Conservation (phyloP, 805 yeast genomes). For the Candida jianshihensis region DNA sequence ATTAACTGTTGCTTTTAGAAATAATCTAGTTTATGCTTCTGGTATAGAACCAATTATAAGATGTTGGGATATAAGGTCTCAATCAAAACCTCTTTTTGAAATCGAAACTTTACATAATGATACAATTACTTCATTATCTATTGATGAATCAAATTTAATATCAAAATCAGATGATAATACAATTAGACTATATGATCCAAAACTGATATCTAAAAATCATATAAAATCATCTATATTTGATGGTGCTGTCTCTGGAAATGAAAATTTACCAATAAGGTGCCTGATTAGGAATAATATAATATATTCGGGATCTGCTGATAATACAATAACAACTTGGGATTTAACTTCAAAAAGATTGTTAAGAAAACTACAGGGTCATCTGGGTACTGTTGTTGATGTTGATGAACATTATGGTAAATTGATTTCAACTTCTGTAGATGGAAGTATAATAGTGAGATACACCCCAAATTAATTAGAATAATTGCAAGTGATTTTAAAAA, state of each 20-base stretch:
- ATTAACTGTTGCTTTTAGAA: conserved; percentile 41
- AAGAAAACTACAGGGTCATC: conserved; percentile 51
- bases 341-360: conserved; percentile 39
- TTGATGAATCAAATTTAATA: conserved; percentile 37
- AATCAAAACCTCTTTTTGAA: conserved; percentile 37
- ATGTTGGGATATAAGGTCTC: conserved; percentile 50
- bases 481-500: too few relatives aligned
- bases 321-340: conserved; percentile 55
- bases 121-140: conserved; percentile 49
- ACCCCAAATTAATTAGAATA: background rate
- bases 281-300: conserved; percentile 34
- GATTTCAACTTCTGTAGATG: conserved; percentile 49
- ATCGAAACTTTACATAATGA: conserved; percentile 39
- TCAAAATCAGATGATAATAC: conserved; percentile 53
- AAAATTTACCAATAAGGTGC: conserved; percentile 44
- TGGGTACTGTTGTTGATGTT: conserved; percentile 54
- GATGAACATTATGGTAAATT: conserved; percentile 40
- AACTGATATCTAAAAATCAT: conserved; percentile 27
- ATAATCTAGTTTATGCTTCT: conserved; percentile 41
- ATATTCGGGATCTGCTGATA: conserved; percentile 59
- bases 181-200: conserved; percentile 50
- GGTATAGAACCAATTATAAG: conserved; percentile 64
- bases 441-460: conserved; percentile 42
- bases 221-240: conserved; percentile 42
- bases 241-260: conserved; percentile 51